phyloP scores from a whole-genome alignment of 495 filamentous ascomycete genomes.

The Penicillium diatomitis region DNA sequence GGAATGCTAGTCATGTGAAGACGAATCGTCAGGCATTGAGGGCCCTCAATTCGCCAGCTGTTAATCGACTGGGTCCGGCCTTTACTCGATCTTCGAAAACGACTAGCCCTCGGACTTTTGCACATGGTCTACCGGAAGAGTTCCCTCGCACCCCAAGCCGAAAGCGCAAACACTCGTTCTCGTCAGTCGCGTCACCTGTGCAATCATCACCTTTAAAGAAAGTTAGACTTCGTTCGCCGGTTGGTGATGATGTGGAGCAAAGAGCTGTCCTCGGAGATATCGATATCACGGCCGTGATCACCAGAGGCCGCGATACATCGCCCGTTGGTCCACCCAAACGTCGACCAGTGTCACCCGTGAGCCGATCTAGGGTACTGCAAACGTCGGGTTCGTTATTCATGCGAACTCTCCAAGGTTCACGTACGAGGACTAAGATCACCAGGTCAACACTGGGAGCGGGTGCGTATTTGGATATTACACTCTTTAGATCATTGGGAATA shows the following conservation, averaged over 20 bases:
- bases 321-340: constrained; percentile 13
- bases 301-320: constrained; percentile 5
- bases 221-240: constrained; percentile 25
- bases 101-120: constrained; percentile 17
- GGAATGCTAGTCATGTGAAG: constrained; percentile 36
- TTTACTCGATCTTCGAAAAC: constrained; percentile 35
- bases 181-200: constrained; percentile 41
- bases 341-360: constrained; percentile 27
- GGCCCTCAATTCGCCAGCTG: constrained; percentile 56
- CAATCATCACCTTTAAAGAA: constrained; percentile 48
- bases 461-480: constrained; percentile 11
- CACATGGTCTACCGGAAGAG: constrained; percentile 22
- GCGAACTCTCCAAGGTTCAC: constrained; percentile 31
- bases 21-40: constrained; percentile 55
- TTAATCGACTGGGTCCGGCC: constrained; percentile 47
- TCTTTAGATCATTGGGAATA: constrained; percentile 1
- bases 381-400: constrained; percentile 31
- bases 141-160: constrained; percentile 28
- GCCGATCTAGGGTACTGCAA: constrained; percentile 34
- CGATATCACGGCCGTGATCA: constrained; percentile 8
- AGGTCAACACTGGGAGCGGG: constrained; percentile 36
- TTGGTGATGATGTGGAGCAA: constrained; percentile 27
- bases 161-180: constrained; percentile 37
- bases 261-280: constrained; percentile 24
- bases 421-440: constrained; percentile 25